Evolutionary conservation across 2,329 filamentous ascomycete species (phyloP).

Genomic region (Zasmidium cellare): DNA sequence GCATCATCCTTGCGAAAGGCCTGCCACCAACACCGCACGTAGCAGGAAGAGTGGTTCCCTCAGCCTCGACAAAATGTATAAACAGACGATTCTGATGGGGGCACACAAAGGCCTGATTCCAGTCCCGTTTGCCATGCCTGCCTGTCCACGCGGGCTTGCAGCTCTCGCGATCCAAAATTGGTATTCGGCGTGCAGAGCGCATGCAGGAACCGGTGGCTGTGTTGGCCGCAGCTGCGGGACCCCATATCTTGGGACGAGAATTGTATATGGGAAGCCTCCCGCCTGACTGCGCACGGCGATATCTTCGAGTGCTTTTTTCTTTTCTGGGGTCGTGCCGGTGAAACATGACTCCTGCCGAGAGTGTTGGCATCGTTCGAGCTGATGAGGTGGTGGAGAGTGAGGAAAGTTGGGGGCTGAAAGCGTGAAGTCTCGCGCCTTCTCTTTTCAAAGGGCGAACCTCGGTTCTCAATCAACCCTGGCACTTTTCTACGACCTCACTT

Average conservation of each 20-base stretch:
- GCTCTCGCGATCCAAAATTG: background rate
- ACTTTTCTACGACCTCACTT: background rate
- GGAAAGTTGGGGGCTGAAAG: background rate
- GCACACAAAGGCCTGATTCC: background rate
- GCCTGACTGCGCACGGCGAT: background rate
- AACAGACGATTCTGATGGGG: background rate
- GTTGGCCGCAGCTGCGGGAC: background rate
- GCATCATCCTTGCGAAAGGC: background rate
- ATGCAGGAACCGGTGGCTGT: background rate
- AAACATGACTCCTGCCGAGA: background rate
- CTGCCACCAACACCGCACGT: background rate
- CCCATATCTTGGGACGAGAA: background rate
- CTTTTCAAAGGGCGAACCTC: background rate
- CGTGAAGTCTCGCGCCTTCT: background rate
- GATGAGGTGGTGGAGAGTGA: background rate
- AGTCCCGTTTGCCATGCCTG: background rate
- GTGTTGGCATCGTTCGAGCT: no score
- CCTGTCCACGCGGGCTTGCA: background rate
- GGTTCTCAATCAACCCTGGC: background rate
- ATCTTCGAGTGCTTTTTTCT: background rate
- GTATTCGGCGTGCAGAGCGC: background rate
- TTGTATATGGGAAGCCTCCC: background rate
- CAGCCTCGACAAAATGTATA: background rate
- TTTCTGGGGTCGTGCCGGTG: background rate
- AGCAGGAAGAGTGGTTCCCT: background rate